A percentile compares a stretch with the other conserved stretches of the same genome.
These are phyloP conservation scores for Aspergillus wentii DNA, from an alignment of 495 filamentous ascomycete species.

Conservation along the genomic window DNA sequence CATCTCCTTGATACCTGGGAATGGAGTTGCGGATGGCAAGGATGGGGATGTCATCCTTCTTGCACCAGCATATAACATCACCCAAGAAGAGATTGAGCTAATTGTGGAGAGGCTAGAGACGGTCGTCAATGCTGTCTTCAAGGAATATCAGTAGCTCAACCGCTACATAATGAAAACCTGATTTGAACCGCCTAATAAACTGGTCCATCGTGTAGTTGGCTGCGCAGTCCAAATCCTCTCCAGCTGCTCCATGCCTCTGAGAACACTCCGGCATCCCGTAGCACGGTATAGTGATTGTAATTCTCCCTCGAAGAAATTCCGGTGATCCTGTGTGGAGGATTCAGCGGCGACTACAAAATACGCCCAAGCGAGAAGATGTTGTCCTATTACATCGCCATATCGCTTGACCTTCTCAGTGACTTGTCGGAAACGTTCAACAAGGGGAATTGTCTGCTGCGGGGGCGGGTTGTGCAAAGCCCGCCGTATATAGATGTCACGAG, in stretches of 20 bases:
- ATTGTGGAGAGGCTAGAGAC: constrained; percentile 48
- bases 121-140: no score
- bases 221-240: not conserved
- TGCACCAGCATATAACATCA: constrained; percentile 67
- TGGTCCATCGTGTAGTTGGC: constrained; percentile 3
- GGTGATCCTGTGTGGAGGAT: not conserved
- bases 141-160: no score
- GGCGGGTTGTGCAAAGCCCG: no score
- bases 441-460: no score
- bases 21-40: constrained; percentile 59
- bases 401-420: not conserved
- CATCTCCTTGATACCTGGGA: constrained; percentile 65
- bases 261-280: constrained; percentile 2
- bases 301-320: constrained; percentile 1
- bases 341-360: constrained; percentile 8
- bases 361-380: constrained; percentile 4
- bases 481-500: no score
- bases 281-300: not conserved
- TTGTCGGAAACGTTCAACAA: constrained; percentile 1
- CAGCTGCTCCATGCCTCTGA: not conserved
- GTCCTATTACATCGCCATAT: constrained; percentile 1
- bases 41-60: constrained; percentile 69
- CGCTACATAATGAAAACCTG: constrained; percentile 10
- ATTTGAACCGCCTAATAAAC: constrained; percentile 2
- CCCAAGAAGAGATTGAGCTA: constrained; percentile 50